A percentile compares a stretch with the other conserved stretches of the same genome.
phyloP scores from a whole-genome alignment of 2,329 filamentous ascomycete species.

The Aspergillus sp. region DNA sequence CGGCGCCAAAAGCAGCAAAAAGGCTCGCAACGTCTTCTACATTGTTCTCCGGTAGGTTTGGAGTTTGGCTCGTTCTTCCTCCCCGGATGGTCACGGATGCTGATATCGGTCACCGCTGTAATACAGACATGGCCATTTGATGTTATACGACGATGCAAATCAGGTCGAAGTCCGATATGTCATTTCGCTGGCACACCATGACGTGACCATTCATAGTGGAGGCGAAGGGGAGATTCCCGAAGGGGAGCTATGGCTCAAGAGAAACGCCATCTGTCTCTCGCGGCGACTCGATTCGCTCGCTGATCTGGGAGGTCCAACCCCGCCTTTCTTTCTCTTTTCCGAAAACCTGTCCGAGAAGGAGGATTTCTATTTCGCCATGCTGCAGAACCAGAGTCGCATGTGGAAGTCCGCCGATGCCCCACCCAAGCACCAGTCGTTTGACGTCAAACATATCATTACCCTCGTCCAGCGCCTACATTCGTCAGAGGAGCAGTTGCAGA shows the following conservation, averaged over 20 bases:
- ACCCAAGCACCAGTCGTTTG: constrained; percentile 72
- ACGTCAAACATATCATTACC: constrained; percentile 81
- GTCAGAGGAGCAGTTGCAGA: constrained; percentile 85
- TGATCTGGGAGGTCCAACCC: constrained; percentile 61
- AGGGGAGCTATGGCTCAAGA: constrained; percentile 92
- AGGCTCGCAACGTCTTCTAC: constrained; percentile 85
- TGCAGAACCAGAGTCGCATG: constrained; percentile 77
- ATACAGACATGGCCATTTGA: constrained; percentile 81
- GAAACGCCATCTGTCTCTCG: constrained; percentile 82
- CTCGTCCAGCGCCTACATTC: constrained; percentile 89
- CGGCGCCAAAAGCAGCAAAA: constrained; percentile 51
- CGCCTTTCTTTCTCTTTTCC: constrained; percentile 90
- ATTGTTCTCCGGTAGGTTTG: constrained; percentile 72
- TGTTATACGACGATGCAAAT: constrained; percentile 95
- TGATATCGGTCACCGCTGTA: constrained; percentile 4
- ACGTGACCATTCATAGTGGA: constrained; percentile 71
- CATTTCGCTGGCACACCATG: constrained; percentile 83
- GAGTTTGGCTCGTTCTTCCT: neutral
- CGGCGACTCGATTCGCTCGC: constrained; percentile 57
- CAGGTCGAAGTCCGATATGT: constrained; percentile 96
- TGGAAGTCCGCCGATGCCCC: constrained; percentile 56
- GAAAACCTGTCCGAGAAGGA: constrained; percentile 96
- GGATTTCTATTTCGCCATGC: constrained; percentile 92
- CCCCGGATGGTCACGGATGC: constrained; percentile 10
- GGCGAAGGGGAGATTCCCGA: constrained; percentile 78